Evolutionary conservation across 257 asterid genomes (phyloP), one percentile per base, ranked within the genome.

Genomic region (Orobanche coerulescens): DNA sequence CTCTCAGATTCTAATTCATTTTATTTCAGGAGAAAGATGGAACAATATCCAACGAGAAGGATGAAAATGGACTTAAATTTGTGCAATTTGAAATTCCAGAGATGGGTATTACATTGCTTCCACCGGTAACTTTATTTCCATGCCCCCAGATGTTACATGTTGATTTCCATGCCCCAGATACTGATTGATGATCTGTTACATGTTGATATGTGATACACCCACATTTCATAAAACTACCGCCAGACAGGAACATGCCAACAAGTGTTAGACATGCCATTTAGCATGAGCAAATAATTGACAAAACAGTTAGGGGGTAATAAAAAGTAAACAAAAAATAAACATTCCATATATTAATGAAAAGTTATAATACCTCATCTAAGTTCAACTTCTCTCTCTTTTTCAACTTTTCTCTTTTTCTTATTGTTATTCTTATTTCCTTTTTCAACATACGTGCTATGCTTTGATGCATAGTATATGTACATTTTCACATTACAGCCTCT

Each of bases 41-140:
- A 47, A 37, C 51, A 58, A 34, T 62, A 67, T 66, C 59, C 47
- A 64, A 62, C 62, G 54, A 26, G 51, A 70, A 66, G 62, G 73
- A 58, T 61, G 76, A 48, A 37, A 64, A 68, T 67, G 71, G 25
- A 23, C 54, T 65, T 62, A 47, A 73, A 23, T 73, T 74, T 65
- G 15, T 75, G 74, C 84, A 78, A 31, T 89, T 86, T 77, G 98
- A 93, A 73, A 69, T 84, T 69, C 86, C 86, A 18, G 88, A 78
- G 81, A 72, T 85, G 76, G 78, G 83, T 58, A 24, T 58, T 6
- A 71, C 82, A 42, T 64, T 66, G 63, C 71, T 76, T 70, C 71
- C 70, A 64, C 39, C 50, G 82, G 94, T 92, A 79, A 71, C 13
- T 60, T 42, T 50, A 70, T 48, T 40, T 51, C 62, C 43, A 46